Percentiles rank a stretch among this genome's conserved stretches.
These are phyloP conservation scores for Exserohilum turcica DNA, from an alignment of 2,329 filamentous ascomycete species.

Conservation along the genomic window DNA sequence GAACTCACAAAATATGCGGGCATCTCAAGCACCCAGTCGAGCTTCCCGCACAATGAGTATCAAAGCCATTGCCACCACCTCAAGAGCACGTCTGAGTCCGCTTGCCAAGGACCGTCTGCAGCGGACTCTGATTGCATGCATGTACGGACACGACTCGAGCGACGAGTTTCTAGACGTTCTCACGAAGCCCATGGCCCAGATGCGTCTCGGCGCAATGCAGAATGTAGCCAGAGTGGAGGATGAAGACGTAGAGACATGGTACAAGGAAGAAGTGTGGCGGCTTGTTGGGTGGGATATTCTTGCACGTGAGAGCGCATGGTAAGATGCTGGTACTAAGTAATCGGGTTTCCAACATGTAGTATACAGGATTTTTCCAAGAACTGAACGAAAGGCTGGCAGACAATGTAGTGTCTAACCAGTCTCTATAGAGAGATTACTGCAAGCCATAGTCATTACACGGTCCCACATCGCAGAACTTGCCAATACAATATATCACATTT, in stretches of 20 bases:
- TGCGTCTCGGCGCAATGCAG: constrained; percentile 27
- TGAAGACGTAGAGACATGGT: constrained; percentile 57
- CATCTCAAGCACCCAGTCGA: constrained; percentile 6
- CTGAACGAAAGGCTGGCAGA: not conserved
- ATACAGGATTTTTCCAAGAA: not conserved
- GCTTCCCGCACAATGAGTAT: constrained; percentile 32
- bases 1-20: constrained; percentile 26
- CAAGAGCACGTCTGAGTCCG: constrained; percentile 41
- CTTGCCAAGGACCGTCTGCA: constrained; percentile 52
- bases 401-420: too few relatives aligned
- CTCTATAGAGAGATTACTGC: too few relatives aligned
- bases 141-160: constrained; percentile 47
- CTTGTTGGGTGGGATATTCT: constrained; percentile 63
- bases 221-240: constrained; percentile 47
- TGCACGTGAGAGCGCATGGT: constrained; percentile 26
- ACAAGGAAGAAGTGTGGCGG: constrained; percentile 61
- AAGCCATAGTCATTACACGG: too few relatives aligned
- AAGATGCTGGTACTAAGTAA: not conserved
- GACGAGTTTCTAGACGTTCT: constrained; percentile 52
- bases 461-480: too few relatives aligned
- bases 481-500: too few relatives aligned
- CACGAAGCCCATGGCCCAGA: constrained; percentile 44
- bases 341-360: too few relatives aligned
- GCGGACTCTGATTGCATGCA: constrained; percentile 51
- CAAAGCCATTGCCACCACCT: constrained; percentile 29